These are phyloP conservation scores for Clitopilus hobsonii DNA, from an alignment of 768 basidiomycete genomes.

Conservation along the genomic window DNA sequence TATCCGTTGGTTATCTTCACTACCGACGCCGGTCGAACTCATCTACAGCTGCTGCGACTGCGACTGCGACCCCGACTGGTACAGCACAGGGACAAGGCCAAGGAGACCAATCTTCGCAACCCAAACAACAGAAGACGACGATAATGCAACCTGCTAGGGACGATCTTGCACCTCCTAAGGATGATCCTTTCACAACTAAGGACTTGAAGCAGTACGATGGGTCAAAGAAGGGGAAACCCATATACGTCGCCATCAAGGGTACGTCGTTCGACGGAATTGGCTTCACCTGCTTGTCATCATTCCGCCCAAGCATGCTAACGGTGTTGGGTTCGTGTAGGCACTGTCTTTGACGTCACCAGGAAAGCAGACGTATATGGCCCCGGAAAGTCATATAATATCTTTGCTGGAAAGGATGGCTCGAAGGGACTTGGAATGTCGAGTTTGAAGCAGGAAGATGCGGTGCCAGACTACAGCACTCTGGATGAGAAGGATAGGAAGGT, in stretches of 20 bases:
- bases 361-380: constrained; percentile 89
- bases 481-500: constrained; percentile 70
- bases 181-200: constrained; percentile 70
- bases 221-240: constrained; percentile 54
- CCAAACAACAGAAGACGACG: constrained; percentile 35
- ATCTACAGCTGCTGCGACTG: too few species aligned
- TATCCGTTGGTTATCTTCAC: constrained; percentile 20
- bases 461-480: constrained; percentile 79
- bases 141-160: constrained; percentile 67
- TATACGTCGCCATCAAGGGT: constrained; percentile 95
- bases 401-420: constrained; percentile 93
- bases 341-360: constrained; percentile 83
- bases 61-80: too few species aligned
- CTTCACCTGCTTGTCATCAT: constrained; percentile 6
- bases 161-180: constrained; percentile 67
- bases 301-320: too few species aligned
- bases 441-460: constrained; percentile 78
- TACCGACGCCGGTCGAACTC: constrained; percentile 10
- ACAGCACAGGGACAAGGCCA: too few species aligned
- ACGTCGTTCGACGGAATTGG: too few species aligned
- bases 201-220: constrained; percentile 74
- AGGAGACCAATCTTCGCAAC: too few species aligned
- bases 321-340: constrained; percentile 42
- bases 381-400: constrained; percentile 74
- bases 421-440: constrained; percentile 87